Base-by-base conservation (phyloP, 1,139 yeast genomes). In the Blastobotrys buckinghamii region DNA sequence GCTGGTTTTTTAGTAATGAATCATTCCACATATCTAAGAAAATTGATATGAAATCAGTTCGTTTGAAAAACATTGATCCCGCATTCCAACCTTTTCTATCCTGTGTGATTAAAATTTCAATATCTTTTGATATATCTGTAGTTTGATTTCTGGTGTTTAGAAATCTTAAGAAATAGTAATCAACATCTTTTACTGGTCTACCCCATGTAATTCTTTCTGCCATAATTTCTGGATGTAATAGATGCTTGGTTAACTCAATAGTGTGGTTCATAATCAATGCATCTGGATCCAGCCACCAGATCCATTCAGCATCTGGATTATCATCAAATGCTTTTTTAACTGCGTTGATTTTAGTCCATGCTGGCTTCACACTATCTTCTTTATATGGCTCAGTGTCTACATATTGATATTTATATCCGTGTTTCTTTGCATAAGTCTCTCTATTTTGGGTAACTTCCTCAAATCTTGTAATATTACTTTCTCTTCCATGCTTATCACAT, bases 221-320 rank as follows among this genome's bases (percentile, higher is more conserved):
- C 29, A 26, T 7, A 26, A 10, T 26, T 26, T 26, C 10, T 7
- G 64, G 66, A 37, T 61, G 53, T 17, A 68, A 55, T 20, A 68
- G 34, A 42, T 61, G 65, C 20, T 51, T 52, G 19, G 64, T 66
- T 26, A 68, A 53, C 38, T 63, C 60, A 6, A 60, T 35, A 16
- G 50, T 48, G n/a, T 60, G 59, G 48, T 66, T 62, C 61, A 63
- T 61, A 44, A 66, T 64, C 32, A 66, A 47, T 19, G 60, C 55
- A 50, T 65, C 69, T 2, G 58, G 50, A 41, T 66, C 70, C 19
- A 66, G 52, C 68, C 68, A 65, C 65, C 67, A 63, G 34, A 66
- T 52, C 70, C 70, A 66, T 39, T 66, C 65, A 19, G 59, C 67
- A 1, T 58, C 57, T 13, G 67, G 68, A 47, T 59, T 42, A 9